Evolutionary conservation across 2,329 filamentous ascomycete species (phyloP), one percentile per base, ranked within the genome.

Genomic region (Cladosporium sp.): DNA sequence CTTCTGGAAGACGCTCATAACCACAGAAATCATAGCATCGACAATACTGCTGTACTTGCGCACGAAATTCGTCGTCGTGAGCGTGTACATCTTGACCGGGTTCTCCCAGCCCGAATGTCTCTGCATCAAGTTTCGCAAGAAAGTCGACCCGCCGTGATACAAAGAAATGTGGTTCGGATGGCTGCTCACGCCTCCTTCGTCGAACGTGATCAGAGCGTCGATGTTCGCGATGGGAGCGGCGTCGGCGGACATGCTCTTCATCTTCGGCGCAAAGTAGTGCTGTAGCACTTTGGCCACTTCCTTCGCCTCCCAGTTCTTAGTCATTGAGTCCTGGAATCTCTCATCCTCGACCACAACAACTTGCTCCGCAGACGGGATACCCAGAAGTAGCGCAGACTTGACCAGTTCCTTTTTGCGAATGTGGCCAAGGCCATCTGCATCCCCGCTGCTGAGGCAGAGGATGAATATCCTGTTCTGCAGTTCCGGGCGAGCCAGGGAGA

Each of bases 91-190:
- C 70, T 91, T 89, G 32, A 97, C 88, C 3, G 93, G 92, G 71
- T 86, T 87, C 1, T 87, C 80, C 84, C 87, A 91, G 1, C 88
- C 90, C 4, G 85, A 78, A 71, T 87, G 84, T 65, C 85, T 85
- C 59, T 85, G 84, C 78, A 90, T 87, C 60, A 97, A 84, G 8
- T 83, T 60, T 61, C 84, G 81, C 64, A 96, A 78, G 77, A 97
- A 98, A 59, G 86, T 79, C 55, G 87, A 85, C 7, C 92, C 92
- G 66, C 94, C 95, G 77, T 91, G 85, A 80, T 93, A 93, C 10
- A 98, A 86, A 6, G 93, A 93, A 69, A 91, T 90, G 81, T 99
- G 95, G 82, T 99, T 99, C 26, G 93, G 92, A 79, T 99, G 95
- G 52, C 87, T 87, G 66, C 92, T 97, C 59, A 99, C 85, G 67